phyloP scores from a whole-genome alignment of 2,329 filamentous ascomycete genomes.

The Didymella glomerata region DNA sequence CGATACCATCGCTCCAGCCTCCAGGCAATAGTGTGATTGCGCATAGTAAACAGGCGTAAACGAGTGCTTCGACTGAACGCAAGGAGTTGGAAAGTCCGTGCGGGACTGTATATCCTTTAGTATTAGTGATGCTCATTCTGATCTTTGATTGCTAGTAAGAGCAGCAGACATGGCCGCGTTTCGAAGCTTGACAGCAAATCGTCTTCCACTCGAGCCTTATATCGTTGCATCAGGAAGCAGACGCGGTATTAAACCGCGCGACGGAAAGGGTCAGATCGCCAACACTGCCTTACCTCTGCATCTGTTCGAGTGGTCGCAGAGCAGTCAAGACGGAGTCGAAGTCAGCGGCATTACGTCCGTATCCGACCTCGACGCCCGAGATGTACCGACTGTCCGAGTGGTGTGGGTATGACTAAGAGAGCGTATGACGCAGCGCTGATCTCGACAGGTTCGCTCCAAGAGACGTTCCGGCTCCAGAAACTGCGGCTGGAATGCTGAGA shows the following conservation, averaged over 20 bases:
- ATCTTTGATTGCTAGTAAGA: background rate
- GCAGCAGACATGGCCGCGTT: constrained; percentile 20
- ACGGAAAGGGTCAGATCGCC: background rate
- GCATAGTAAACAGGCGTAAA: background rate
- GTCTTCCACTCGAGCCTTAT: constrained; percentile 25
- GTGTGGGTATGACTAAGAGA: constrained; percentile 23
- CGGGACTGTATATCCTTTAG: background rate
- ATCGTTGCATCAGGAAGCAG: background rate
- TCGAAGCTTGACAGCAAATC: constrained; percentile 26
- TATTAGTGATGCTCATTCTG: background rate
- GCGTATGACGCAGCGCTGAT: constrained; percentile 7
- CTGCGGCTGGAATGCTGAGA: constrained; percentile 19
- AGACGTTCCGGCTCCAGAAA: constrained; percentile 27
- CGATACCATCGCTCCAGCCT: constrained; percentile 6
- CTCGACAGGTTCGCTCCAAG: constrained; percentile 34
- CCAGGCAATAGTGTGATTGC: constrained; percentile 5
- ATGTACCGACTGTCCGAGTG: constrained; percentile 26
- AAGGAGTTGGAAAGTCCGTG: background rate
- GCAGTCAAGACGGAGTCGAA: constrained; percentile 21
- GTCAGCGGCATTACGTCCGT: constrained; percentile 8
- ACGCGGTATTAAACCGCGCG: background rate
- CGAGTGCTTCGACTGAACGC: background rate
- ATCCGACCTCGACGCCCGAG: constrained; percentile 17
- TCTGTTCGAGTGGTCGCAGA: constrained; percentile 36
- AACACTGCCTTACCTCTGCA: constrained; percentile 21